Base-by-base conservation (phyloP, 2,329 filamentous ascomycete genomes). In the Periconia digitata region DNA sequence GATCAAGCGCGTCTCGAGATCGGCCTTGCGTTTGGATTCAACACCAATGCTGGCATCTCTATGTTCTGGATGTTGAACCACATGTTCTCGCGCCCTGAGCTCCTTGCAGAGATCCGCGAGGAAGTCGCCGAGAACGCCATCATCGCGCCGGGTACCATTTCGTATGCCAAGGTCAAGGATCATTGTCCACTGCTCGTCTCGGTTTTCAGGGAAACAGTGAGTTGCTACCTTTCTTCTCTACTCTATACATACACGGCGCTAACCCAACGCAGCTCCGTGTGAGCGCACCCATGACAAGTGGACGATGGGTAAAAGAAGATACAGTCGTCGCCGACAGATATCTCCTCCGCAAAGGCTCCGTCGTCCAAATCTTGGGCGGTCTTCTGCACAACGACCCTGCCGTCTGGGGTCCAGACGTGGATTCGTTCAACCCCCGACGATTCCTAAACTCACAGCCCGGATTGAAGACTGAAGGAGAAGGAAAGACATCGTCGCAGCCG, bases 11-110 rank as follows among this genome's bases (percentile, higher is more conserved):
- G 56, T 21, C 47, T 63, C 1, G 67, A 70, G 44, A 27, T 70
- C 6, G 51, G 27, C 3, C 46, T 70, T 6, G 47, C 51, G 6
- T 50, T 76, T 6, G 76, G 62, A 0, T 50, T 74, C 18, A 58
- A 76, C 1, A 64, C 68, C 36, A 79, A 79, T 53, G 74, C 75
- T 0, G 60, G 70, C 3, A 73, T 74, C 0, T 68, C 74, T 0
- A 56, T 62, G 0, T 80, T 78, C 60, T 80, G 78, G 77, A 47
- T 72, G 1, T 29, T 79, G 0, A 72, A 67, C 50, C 70, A 77
- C 34, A 56, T 80, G 7, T 76, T 68, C 56, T 72, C 72, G 5
- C 65, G 72, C 1, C 69, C 73, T 0, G 54, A 57, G 1, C 54
- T 79, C 0, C 64, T 78, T 1, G 44, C 53, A 0, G 67, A 72